A percentile compares a stretch with the other conserved stretches of the same genome.
Conservation (phyloP, 371 early-diverging fungal species). For the Mortierella sp. region DNA sequence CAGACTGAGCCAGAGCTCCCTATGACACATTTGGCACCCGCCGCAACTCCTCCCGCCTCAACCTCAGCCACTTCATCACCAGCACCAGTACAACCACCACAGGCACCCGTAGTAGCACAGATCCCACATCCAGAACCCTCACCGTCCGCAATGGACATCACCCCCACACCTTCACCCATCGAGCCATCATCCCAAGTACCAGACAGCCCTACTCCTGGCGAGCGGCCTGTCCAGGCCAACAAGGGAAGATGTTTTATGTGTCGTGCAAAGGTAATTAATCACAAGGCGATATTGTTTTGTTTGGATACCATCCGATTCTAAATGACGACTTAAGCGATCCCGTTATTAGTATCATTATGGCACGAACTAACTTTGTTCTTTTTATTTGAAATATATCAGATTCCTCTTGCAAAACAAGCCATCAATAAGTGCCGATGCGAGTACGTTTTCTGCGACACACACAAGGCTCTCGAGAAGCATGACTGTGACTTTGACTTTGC, state of each 20-base stretch:
- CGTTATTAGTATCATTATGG: background rate
- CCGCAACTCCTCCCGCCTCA: slow-evolving; percentile 23
- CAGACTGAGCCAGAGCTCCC: slow-evolving; percentile 23
- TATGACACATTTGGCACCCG: slow-evolving; percentile 28
- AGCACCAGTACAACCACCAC: slow-evolving; percentile 26
- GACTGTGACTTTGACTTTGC: slow-evolving; percentile 85
- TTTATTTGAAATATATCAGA: slow-evolving; percentile 43
- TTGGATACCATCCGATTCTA: background rate
- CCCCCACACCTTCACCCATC: slow-evolving; percentile 12
- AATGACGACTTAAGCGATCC: background rate
- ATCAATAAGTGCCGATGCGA: slow-evolving; percentile 86
- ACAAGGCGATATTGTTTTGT: background rate
- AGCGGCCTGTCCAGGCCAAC: slow-evolving; percentile 70
- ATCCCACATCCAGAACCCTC: slow-evolving; percentile 15
- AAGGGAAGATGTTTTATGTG: slow-evolving; percentile 85
- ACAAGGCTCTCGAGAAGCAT: slow-evolving; percentile 82
- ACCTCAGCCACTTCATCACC: slow-evolving; percentile 6
- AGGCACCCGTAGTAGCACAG: slow-evolving; percentile 20
- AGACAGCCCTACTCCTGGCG: slow-evolving; percentile 33
- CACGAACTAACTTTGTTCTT: background rate
- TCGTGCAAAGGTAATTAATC: slow-evolving; percentile 68
- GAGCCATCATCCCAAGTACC: slow-evolving; percentile 15
- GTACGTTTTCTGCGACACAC: slow-evolving; percentile 85
- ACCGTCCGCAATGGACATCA: slow-evolving; percentile 9
- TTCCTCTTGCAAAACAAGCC: slow-evolving; percentile 86